Conservation (phyloP, 176 grass and related monocot genomes). For the Urochloa ruziziensis region DNA sequence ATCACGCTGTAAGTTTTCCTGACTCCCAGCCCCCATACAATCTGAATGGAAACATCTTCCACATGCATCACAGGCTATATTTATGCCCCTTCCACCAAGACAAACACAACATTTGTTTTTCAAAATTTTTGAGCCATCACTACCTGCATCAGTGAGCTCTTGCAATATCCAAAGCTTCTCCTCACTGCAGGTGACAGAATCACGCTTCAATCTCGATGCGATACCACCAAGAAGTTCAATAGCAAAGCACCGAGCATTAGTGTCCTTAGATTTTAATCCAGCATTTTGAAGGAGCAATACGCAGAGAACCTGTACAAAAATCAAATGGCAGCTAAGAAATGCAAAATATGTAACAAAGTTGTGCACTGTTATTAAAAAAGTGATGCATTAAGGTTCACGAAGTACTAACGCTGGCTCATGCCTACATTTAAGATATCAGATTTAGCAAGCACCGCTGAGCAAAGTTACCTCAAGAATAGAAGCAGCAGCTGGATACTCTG, state of each 20-base stretch:
- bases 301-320: conserved; percentile 77
- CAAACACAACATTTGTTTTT: conserved; percentile 85
- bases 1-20: conserved; percentile 68
- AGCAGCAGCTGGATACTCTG: conserved; percentile 95
- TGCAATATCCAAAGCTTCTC: conserved; percentile 93
- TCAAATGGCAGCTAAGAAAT: conserved; percentile 14
- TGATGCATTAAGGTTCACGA: neutral
- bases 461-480: conserved; percentile 91
- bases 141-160: conserved; percentile 54
- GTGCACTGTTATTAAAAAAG: neutral
- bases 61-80: conserved; percentile 73
- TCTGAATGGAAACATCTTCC: conserved; percentile 93
- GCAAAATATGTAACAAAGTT: neutral
- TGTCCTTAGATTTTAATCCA: conserved; percentile 92
- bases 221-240: conserved; percentile 95
- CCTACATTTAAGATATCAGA: conserved; percentile 29
- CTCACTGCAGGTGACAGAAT: conserved; percentile 62
- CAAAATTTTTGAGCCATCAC: conserved; percentile 31
- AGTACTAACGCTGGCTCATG: neutral
- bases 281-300: conserved; percentile 97
- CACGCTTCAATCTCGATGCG: conserved; percentile 91
- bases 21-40: conserved; percentile 69
- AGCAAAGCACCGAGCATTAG: conserved; percentile 90
- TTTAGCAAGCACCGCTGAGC: conserved; percentile 26
- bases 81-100: conserved; percentile 71